Conservation (phyloP, 164 flowering plant species). For the Cinnamomum chago region DNA sequence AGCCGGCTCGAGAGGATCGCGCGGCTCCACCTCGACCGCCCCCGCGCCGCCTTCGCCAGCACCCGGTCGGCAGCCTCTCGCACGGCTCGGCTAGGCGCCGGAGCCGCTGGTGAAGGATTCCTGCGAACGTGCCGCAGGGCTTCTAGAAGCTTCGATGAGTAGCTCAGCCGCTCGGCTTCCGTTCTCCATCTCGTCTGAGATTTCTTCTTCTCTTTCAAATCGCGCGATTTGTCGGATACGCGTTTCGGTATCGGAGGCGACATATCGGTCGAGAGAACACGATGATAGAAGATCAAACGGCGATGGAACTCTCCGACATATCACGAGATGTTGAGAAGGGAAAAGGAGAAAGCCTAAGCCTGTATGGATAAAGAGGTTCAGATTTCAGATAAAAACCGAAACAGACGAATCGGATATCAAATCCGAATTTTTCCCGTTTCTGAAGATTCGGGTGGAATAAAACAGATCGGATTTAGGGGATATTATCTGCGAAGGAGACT, state of each 20-base stretch:
- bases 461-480: neutral
- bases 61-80: constrained; percentile 63
- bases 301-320: neutral
- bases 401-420: no score
- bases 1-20: constrained; percentile 57
- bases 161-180: constrained; percentile 30
- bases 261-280: neutral
- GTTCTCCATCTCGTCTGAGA: constrained; percentile 16
- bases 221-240: neutral
- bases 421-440: neutral
- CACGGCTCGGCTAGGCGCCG: constrained; percentile 38
- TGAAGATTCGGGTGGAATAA: neutral
- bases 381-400: no score
- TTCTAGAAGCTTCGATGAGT: constrained; percentile 58
- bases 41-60: constrained; percentile 56
- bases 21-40: constrained; percentile 72
- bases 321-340: neutral
- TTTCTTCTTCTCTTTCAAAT: constrained; percentile 1
- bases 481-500: neutral
- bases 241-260: constrained; percentile 16
- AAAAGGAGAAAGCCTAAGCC: neutral
- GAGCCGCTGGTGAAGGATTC: constrained; percentile 14
- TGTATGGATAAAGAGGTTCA: neutral
- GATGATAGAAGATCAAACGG: neutral
- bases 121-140: constrained; percentile 44